A percentile compares a stretch with the other conserved stretches of the same genome.
These are phyloP conservation scores for Hura crepitans DNA, from an alignment of 441 rosid genomes.

Conservation along the genomic window DNA sequence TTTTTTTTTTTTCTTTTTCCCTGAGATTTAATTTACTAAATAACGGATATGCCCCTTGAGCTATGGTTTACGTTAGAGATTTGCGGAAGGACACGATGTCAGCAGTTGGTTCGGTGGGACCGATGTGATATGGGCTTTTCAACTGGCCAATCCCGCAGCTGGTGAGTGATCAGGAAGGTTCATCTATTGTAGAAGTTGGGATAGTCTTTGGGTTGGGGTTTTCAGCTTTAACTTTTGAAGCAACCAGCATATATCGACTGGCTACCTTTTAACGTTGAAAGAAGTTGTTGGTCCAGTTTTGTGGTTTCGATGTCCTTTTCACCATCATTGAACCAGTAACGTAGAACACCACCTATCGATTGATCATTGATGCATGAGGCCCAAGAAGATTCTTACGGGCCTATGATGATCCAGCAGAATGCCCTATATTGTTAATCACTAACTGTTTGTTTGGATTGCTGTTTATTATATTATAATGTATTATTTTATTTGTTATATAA, in stretches of 20 bases:
- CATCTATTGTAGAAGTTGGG: neutral
- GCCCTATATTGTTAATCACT: too few relatives aligned
- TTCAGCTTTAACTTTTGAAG: too few relatives aligned
- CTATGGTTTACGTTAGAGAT: neutral
- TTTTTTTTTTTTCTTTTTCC: too few relatives aligned
- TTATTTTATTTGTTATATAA: too few relatives aligned
- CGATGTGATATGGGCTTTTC: slow-evolving; percentile 1
- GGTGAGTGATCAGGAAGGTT: neutral
- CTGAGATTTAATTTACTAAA: neutral
- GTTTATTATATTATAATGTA: too few relatives aligned
- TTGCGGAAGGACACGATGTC: neutral
- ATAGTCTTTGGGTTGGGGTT: too few relatives aligned
- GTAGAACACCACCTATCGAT: too few relatives aligned
- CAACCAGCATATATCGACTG: too few relatives aligned
- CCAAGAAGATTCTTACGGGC: too few relatives aligned
- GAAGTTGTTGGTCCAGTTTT: neutral
- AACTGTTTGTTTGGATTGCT: too few relatives aligned
- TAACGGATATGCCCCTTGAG: slow-evolving; percentile 21
- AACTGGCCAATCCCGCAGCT: slow-evolving; percentile 18
- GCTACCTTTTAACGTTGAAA: neutral
- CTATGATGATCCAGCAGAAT: too few relatives aligned
- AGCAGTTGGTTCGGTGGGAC: neutral
- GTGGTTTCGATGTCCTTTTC: slow-evolving; percentile 12
- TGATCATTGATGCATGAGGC: too few relatives aligned
- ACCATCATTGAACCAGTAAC: neutral